Evolutionary conservation across 1,284 basidiomycete species (phyloP), one percentile per base, ranked within the genome.

Genomic region (Apiotrichum porosum): DNA sequence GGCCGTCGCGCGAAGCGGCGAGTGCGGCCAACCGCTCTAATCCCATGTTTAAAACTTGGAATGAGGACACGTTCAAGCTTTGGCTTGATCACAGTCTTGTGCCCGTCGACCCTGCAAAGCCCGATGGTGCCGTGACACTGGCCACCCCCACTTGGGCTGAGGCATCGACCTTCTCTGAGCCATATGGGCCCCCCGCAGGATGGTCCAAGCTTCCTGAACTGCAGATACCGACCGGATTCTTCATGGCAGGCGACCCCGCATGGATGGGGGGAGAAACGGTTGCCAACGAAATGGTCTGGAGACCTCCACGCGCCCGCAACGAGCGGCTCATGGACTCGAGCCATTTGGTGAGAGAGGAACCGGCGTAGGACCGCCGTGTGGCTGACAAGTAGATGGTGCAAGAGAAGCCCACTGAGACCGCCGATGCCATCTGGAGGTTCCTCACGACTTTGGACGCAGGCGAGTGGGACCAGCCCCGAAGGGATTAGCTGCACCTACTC

Each of bases 31-130:
- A 90, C 58, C 60, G 72, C 28, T 69, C 76, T 26, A 80, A 77
- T 13, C 57, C 63, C 0, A 59, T 64, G 37, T 69, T 62, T 57
- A 48, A 40, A 23, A 17, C 35, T 3, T 71, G 65, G 63, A 77
- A 91, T 62, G 79, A 81, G 0, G 78, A 75, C 0, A 83, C 83
- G 4, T 78, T 94, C 28, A 73, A 79, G 14, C 56, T 78, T 4
- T 92, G 90, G 66, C 73, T 90, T 30, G 76, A 83, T 17, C 79
- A 83, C 56, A 86, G 79, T 4, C 73, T 89, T 6, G 77, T 78
- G 49, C 66, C 66, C 9, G 42, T 75, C 18, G 65, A 50, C 28
- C 21, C 42, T 0, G 19, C 36, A 1, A 21, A 48, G 9, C 42
- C 48, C 3, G 47, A 44, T 9, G 46, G 42, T 6, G 17, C 39